Evolutionary conservation across 2,329 filamentous ascomycete species (phyloP).

Genomic region (Fusarium sp.): DNA sequence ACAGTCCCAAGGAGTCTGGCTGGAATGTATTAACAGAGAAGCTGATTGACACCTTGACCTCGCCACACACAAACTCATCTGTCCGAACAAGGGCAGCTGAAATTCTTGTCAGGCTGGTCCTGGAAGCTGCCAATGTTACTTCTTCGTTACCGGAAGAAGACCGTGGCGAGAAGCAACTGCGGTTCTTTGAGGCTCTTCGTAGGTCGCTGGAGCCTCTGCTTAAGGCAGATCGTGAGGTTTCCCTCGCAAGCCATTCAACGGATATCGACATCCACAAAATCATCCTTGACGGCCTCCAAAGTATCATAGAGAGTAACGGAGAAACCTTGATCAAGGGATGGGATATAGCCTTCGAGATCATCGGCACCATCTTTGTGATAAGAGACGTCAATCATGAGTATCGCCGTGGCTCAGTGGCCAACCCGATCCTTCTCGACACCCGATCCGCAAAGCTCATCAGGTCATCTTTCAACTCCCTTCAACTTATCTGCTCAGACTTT

Average conservation of each 20-base stretch:
- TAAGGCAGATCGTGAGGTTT: constrained; percentile 61
- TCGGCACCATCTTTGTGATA: constrained; percentile 80
- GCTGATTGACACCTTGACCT: constrained; percentile 63
- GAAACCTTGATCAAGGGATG: constrained; percentile 86
- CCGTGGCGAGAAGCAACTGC: constrained; percentile 74
- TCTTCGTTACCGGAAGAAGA: constrained; percentile 62
- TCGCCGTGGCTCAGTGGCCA: constrained; percentile 45
- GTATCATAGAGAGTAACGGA: constrained; percentile 86
- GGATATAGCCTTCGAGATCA: constrained; percentile 86
- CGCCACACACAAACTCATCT: constrained; percentile 59
- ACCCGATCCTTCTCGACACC: constrained; percentile 58
- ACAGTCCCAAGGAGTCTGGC: constrained; percentile 75
- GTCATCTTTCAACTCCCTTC: constrained; percentile 87
- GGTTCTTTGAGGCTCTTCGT: constrained; percentile 74
- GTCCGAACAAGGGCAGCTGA: constrained; percentile 72
- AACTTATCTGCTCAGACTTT: constrained; percentile 96
- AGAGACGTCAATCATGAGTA: constrained; percentile 52
- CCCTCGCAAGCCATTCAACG: constrained; percentile 69
- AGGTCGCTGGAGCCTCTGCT: constrained; percentile 69
- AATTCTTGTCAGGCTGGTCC: constrained; percentile 68
- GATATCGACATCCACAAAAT: constrained; percentile 85
- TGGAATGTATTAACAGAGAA: constrained; percentile 76
- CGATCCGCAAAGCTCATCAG: constrained; percentile 81
- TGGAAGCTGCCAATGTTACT: constrained; percentile 69
- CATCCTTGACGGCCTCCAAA: constrained; percentile 82